These are phyloP conservation scores for Neurospora sp. DNA, from an alignment of 495 filamentous ascomycete genomes.

Conservation along the genomic window DNA sequence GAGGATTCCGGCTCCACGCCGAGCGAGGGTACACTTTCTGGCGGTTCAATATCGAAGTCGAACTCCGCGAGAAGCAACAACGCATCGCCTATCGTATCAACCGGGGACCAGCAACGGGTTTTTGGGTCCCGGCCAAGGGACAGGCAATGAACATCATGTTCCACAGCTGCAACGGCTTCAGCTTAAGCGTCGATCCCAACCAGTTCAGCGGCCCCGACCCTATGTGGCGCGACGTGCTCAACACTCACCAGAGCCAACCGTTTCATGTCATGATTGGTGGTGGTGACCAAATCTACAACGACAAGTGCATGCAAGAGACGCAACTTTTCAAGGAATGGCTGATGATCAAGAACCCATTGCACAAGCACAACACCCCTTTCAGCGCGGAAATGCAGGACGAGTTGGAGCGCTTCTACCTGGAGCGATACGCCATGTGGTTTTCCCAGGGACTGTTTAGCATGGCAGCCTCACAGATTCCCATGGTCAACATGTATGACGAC, in stretches of 20 bases:
- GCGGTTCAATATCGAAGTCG: constrained; percentile 89
- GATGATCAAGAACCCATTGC: constrained; percentile 63
- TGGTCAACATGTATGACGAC: constrained; percentile 97
- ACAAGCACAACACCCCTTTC: constrained; percentile 67
- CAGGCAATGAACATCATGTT: constrained; percentile 98
- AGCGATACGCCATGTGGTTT: constrained; percentile 85
- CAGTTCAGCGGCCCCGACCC: constrained; percentile 86
- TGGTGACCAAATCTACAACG: constrained; percentile 96
- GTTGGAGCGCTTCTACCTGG: constrained; percentile 75
- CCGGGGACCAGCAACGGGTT: constrained; percentile 73
- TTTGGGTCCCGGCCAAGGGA: constrained; percentile 84
- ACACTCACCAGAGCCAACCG: constrained; percentile 80
- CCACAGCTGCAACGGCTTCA: constrained; percentile 95
- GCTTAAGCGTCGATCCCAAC: constrained; percentile 63
- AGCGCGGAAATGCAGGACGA: constrained; percentile 70
- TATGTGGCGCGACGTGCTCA: constrained; percentile 90
- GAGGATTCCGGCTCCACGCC: constrained; percentile 70
- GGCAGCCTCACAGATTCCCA: constrained; percentile 89
- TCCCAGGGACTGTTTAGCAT: constrained; percentile 89
- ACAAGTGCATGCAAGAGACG: constrained; percentile 64
- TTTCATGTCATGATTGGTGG: constrained; percentile 99
- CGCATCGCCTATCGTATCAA: constrained; percentile 96
- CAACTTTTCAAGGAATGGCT: constrained; percentile 72
- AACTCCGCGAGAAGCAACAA: constrained; percentile 62
- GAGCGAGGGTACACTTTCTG: constrained; percentile 91